Evolutionary conservation across 2,329 filamentous ascomycete species (phyloP), one percentile per base, ranked within the genome.

Genomic region (Cercospora zeae-maydis): DNA sequence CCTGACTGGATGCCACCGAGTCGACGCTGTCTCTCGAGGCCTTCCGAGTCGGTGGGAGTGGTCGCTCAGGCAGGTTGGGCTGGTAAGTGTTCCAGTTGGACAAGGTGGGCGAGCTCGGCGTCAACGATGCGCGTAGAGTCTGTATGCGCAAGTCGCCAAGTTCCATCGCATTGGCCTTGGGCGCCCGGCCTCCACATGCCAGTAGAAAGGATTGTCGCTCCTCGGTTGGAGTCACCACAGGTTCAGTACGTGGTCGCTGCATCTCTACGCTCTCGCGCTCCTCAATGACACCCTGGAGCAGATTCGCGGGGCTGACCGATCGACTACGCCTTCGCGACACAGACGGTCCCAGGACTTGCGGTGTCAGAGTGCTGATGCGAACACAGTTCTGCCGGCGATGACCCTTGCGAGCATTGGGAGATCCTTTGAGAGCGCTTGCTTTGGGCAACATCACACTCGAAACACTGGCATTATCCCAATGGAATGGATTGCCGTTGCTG

Each of bases 401-500:
- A 1, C 77, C 77, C 66, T 78, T 79, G 19, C 78, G 75, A 19
- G 77, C 76, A 54, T 75, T 77, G 1, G 79, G 78, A 52, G 78
- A 80, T 0, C 78, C 77, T 66, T 80, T 80, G 63, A 80, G 52
- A 0, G 77, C 77, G 7, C 78, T 80, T 10, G 78, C 76, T 61
- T 78, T 80, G 0, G 71, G 70, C 1, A 74, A 63, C 4, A 16
- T 39, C 1, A 39, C 34, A 47, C 31, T 51, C 1, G 73, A 71
- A n/a, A 59, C 59, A 13, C 62, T 56, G 13, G 57, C 74, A 66
- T 10, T 74, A 70, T 80, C 79, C 78, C 78, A 80, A 59, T 79
- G 78, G 59, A 80, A 80, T 0, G 79, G 78, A 59, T 80, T 79
- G 2, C 77, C 78, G 51, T 78, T 77, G 67, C 78, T 80, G 64